These are phyloP conservation scores for Pythium oligandrum DNA, from an alignment of 352 stramenopile species.

Conservation along the genomic window DNA sequence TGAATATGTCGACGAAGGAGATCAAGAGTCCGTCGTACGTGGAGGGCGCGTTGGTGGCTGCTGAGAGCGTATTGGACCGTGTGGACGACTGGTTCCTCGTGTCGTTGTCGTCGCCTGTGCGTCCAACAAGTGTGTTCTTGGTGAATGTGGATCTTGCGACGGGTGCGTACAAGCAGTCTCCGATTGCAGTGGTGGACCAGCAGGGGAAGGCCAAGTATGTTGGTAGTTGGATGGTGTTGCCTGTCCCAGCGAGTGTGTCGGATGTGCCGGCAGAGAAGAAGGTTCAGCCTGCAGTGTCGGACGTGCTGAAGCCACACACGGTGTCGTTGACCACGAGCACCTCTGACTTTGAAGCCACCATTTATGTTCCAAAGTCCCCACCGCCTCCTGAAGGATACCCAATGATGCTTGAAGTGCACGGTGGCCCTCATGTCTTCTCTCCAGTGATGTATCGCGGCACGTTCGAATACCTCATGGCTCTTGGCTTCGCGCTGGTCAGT, in stretches of 20 bases:
- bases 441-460: constrained; percentile 81
- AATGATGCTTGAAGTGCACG: constrained; percentile 87
- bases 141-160: constrained; percentile 41
- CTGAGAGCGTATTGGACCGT: constrained; percentile 56
- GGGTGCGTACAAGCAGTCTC: constrained; percentile 26
- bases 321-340: constrained; percentile 39
- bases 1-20: constrained; percentile 42
- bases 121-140: constrained; percentile 50
- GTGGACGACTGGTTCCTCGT: constrained; percentile 34
- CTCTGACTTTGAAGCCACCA: constrained; percentile 68
- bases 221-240: constrained; percentile 52
- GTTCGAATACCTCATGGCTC: constrained; percentile 87
- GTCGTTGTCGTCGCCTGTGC: constrained; percentile 47
- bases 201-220: constrained; percentile 30
- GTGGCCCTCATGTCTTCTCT: constrained; percentile 89
- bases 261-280: constrained; percentile 23
- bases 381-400: constrained; percentile 45
- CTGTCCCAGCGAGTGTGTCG: constrained; percentile 47
- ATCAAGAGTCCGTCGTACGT: constrained; percentile 53
- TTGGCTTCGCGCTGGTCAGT: constrained; percentile 88
- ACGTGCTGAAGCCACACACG: constrained; percentile 35
- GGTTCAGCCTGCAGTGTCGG: too few relatives aligned
- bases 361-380: constrained; percentile 55
- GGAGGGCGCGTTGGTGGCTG: constrained; percentile 31
- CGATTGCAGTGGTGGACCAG: constrained; percentile 50